A percentile compares a stretch with the other conserved stretches of the same genome.
Evolutionary conservation across 208 protist genomes (phyloP).

Genomic region (Trypanosoma caninum): DNA sequence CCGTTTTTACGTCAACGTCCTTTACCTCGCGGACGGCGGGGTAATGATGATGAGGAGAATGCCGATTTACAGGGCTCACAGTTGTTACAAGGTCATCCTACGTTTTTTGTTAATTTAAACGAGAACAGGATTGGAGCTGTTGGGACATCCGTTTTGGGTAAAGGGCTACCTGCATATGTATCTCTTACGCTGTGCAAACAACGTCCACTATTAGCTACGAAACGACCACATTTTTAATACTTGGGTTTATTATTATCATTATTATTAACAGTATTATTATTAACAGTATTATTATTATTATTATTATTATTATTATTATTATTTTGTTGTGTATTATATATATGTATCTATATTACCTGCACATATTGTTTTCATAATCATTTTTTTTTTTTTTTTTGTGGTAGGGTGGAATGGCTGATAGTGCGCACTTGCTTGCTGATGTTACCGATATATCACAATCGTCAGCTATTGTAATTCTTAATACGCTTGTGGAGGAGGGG

Average conservation of each 20-base stretch:
- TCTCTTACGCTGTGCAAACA: constrained; percentile 77
- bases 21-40: constrained; percentile 13
- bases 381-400: background rate
- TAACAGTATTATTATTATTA: background rate
- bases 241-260: background rate
- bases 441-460: constrained; percentile 87
- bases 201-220: constrained; percentile 11
- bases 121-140: constrained; percentile 73
- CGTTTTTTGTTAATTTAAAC: constrained; percentile 83
- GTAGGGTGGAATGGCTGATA: constrained; percentile 17
- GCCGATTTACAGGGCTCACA: constrained; percentile 16
- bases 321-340: background rate
- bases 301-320: background rate
- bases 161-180: constrained; percentile 58
- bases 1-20: constrained; percentile 45
- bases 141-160: constrained; percentile 52
- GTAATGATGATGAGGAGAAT: constrained; percentile 7
- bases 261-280: constrained; percentile 14
- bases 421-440: constrained; percentile 36
- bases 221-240: background rate
- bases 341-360: background rate
- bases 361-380: constrained; percentile 2
- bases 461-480: constrained; percentile 70
- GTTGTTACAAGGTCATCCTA: background rate
- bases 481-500: constrained; percentile 86